Evolutionary conservation across 176 grass and related monocot genomes (phyloP).

Genomic region (Pontederia paniculata): DNA sequence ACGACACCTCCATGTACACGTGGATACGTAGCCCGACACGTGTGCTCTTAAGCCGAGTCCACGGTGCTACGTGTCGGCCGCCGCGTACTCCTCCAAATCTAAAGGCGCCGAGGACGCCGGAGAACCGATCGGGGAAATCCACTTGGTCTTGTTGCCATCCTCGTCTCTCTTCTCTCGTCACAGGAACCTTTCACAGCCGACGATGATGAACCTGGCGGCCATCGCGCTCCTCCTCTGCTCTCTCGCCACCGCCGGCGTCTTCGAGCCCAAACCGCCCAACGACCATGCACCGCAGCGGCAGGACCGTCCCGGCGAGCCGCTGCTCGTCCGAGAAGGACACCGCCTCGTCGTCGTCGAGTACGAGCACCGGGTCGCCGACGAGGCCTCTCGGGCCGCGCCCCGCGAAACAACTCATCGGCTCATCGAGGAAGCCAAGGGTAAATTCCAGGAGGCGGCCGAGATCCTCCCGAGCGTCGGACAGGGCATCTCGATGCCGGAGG

Average conservation of each 20-base stretch:
- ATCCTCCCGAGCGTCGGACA: constrained; percentile 4
- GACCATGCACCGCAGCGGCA: neutral
- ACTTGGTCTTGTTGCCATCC: too few species aligned
- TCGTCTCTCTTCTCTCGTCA: too few species aligned
- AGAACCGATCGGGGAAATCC: too few species aligned
- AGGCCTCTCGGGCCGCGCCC: neutral
- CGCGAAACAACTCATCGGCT: neutral
- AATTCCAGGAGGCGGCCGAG: neutral
- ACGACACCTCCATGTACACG: too few species aligned
- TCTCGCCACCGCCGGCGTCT: constrained; percentile 43
- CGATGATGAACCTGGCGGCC: constrained; percentile 68
- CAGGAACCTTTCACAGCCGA: too few species aligned
- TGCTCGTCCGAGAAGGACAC: constrained; percentile 43
- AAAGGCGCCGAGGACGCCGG: too few species aligned
- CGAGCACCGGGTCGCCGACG: constrained; percentile 39
- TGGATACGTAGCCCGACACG: too few species aligned
- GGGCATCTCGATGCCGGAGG: neutral
- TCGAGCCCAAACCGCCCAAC: constrained; percentile 31
- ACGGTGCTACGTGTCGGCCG: too few species aligned
- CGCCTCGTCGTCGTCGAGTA: constrained; percentile 79
- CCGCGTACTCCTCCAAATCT: too few species aligned
- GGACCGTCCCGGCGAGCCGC: neutral
- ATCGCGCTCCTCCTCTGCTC: constrained; percentile 57
- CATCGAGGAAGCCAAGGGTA: constrained; percentile 17
- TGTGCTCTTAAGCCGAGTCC: too few species aligned